A percentile compares a stretch with the other conserved stretches of the same genome.
These are phyloP conservation scores for Ascochyta rabiei DNA, from an alignment of 2,329 filamentous ascomycete species.

Conservation along the genomic window DNA sequence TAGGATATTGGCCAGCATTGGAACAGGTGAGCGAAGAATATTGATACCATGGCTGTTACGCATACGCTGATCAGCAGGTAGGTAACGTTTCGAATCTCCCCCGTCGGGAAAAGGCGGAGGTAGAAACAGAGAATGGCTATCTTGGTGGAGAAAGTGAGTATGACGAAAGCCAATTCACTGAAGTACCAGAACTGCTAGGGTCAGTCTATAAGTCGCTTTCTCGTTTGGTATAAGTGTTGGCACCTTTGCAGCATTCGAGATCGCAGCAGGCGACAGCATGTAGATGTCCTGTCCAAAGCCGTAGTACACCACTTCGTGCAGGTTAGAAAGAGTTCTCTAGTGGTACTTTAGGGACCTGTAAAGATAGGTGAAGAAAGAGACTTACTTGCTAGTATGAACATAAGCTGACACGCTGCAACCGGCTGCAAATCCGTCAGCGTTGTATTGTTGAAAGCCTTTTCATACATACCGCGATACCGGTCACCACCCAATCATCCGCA, in stretches of 20 bases:
- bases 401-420: neutral
- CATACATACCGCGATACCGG: neutral
- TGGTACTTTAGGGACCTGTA: neutral
- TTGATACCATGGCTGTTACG: neutral
- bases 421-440: neutral
- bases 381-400: neutral
- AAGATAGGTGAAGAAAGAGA: neutral
- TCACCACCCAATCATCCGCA: neutral
- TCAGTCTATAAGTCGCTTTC: neutral
- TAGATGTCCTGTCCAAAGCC: constrained; percentile 1
- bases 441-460: neutral
- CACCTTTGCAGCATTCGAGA: neutral
- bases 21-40: neutral
- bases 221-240: neutral
- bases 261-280: neutral
- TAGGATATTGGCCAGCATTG: neutral
- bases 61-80: neutral
- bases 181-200: neutral
- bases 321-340: neutral
- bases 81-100: neutral
- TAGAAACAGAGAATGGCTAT: constrained; percentile 1
- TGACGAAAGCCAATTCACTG: neutral
- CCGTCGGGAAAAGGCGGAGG: neutral
- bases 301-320: neutral
- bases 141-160: neutral